These are phyloP conservation scores for Peronospora farinosa DNA, from an alignment of 352 stramenopile species.

Conservation along the genomic window DNA sequence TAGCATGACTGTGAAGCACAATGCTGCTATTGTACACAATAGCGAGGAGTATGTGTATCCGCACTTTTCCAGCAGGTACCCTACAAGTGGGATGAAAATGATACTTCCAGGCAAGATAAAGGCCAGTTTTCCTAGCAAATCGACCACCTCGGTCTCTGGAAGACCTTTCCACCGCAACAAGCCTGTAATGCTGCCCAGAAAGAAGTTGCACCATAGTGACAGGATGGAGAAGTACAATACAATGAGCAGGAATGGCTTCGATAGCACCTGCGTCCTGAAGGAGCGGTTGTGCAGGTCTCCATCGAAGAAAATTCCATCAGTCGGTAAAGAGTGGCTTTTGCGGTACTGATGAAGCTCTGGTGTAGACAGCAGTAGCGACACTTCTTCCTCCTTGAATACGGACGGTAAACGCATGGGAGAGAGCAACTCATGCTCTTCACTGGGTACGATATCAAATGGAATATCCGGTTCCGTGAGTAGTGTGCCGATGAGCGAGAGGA, in stretches of 20 bases:
- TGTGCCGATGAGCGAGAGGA: conserved; percentile 48
- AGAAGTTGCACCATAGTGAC: conserved; percentile 83
- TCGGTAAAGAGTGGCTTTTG: conserved; percentile 17
- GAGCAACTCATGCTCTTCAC: conserved; percentile 39
- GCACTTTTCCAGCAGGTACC: conserved; percentile 61
- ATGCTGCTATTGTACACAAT: conserved; percentile 36
- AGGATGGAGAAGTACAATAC: conserved; percentile 67
- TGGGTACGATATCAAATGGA: conserved; percentile 30
- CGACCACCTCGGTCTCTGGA: conserved; percentile 30
- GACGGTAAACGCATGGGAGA: conserved; percentile 52
- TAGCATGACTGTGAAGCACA: conserved; percentile 42
- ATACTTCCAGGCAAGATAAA: conserved; percentile 62
- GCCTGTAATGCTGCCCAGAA: conserved; percentile 58
- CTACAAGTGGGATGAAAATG: conserved; percentile 67
- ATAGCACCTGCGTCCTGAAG: conserved; percentile 58
- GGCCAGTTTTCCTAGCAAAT: conserved; percentile 46
- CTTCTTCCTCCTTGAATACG: conserved; percentile 54
- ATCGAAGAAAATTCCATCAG: conserved; percentile 34
- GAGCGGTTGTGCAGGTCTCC: conserved; percentile 45
- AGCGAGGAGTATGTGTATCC: conserved; percentile 55
- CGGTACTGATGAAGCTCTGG: conserved; percentile 42
- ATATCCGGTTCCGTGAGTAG: conserved; percentile 52
- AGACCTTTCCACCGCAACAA: conserved; percentile 53
- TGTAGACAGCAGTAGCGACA: conserved; percentile 41
- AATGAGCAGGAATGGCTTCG: conserved; percentile 60